Evolutionary conservation across 2,329 filamentous ascomycete species (phyloP), one percentile per base, ranked within the genome.

Genomic region (Exophiala sp.): DNA sequence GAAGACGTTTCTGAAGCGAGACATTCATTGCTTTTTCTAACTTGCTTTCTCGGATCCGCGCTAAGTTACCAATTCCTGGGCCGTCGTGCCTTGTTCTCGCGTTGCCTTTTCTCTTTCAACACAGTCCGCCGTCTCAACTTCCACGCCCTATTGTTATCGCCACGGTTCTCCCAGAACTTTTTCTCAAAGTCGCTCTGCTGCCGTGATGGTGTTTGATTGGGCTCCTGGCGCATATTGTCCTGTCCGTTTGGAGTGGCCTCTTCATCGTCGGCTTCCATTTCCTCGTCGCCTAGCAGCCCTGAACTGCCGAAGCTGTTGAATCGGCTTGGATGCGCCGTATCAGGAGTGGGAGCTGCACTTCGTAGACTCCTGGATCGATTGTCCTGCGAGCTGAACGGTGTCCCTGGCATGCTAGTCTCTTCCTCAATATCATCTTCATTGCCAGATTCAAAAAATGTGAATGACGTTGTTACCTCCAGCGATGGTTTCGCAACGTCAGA

Each of bases 341-440:
- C 94, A 0, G 94, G 94, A 0, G 94, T 99, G 0, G 94, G 94
- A 2, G 94, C 94, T 5, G 91, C 91, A 67, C 91, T 96, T 52
- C 94, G 82, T n/a, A 88, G 68, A 41, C 70, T 70, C 33, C 76
- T 67, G 47, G 81, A 82, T 58, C 91, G 82, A 29, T 92, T 76
- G 62, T 97, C 92, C 62, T 85, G 82, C 59, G 85, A 84, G 0
- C 88, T 89, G 68, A 85, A 95, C 0, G 92, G 92, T 0, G 92
- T 96, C 71, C 90, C 83, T 10, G 91, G 91, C 14, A 59, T 51
- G 16, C 49, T 57, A 12, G 66, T 61, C 47, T 67, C 62, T 58
- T 72, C 68, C 8, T 74, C 68, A 1, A 71, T 68, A 10, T 77
- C 79, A 18, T 80, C 75, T 11, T 76, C 73, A 2, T 73, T 70